Conservation (phyloP, 2,329 filamentous ascomycete species). For the Ascochyta lentis region DNA sequence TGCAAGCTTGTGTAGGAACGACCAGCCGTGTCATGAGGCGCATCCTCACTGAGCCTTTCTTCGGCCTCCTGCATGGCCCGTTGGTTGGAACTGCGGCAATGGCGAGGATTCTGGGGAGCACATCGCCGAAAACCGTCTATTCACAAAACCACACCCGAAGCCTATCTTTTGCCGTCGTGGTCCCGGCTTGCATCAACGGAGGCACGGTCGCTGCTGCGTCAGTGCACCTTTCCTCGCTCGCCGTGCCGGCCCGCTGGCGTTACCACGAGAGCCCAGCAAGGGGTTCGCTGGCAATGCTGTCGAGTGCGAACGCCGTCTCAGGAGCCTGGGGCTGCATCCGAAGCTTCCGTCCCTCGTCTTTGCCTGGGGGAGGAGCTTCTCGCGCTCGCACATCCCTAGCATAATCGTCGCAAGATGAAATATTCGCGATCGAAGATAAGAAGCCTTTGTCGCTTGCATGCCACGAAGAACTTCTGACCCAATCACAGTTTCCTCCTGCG, state of each 20-base stretch:
- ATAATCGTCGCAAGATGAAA: neutral
- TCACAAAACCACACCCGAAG: neutral
- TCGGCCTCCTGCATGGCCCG: slow-evolving; percentile 23
- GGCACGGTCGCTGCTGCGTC: slow-evolving; percentile 25
- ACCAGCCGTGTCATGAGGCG: slow-evolving; percentile 17
- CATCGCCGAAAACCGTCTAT: neutral
- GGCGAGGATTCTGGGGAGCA: slow-evolving; percentile 5
- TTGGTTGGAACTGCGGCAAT: slow-evolving; percentile 15
- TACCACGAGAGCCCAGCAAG: slow-evolving; percentile 15
- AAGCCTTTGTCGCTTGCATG: slow-evolving; percentile 3
- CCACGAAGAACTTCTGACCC: neutral
- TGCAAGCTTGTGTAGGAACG: slow-evolving; percentile 18
- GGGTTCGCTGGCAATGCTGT: slow-evolving; percentile 6
- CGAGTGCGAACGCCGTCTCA: neutral
- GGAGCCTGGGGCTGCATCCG: neutral
- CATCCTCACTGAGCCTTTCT: slow-evolving; percentile 9
- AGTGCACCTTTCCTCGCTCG: slow-evolving; percentile 14
- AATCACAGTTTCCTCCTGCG: slow-evolving; percentile 4
- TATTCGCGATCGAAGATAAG: neutral
- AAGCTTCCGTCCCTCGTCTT: neutral
- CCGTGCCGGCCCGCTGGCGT: slow-evolving; percentile 17
- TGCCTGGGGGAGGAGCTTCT: neutral
- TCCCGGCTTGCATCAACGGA: slow-evolving; percentile 18
- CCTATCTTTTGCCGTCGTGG: neutral
- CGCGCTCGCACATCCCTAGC: neutral